Percentiles rank a stretch among this genome's conserved stretches.
Conservation (phyloP, 228 moss, liverwort and hornwort species). For the Sphagnum fallax region DNA sequence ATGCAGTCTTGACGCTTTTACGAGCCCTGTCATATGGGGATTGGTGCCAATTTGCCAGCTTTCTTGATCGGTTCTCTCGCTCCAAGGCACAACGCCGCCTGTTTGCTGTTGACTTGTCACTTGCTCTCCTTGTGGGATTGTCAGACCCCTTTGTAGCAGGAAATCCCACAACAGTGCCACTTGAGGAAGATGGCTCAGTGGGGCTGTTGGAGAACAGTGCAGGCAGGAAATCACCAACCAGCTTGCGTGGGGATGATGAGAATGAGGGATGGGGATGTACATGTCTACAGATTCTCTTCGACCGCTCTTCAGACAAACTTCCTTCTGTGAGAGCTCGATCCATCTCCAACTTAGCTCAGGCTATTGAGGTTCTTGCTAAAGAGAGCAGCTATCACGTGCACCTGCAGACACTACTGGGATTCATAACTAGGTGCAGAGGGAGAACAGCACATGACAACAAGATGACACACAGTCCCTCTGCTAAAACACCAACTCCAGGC, state of each 20-base stretch:
- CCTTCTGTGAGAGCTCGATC: conserved; percentile 43
- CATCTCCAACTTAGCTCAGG: conserved; percentile 44
- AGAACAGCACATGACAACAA: conserved; percentile 1
- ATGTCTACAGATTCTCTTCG: conserved; percentile 33
- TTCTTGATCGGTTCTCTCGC: conserved; percentile 33
- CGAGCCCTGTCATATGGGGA: conserved; percentile 15
- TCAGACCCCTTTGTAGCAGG: conserved; percentile 19
- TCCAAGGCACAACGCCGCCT: conserved; percentile 44
- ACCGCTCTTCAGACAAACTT: conserved; percentile 40
- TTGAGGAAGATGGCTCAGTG: background rate
- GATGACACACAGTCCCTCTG: background rate
- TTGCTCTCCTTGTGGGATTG: conserved; percentile 31
- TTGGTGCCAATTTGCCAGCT: conserved; percentile 27
- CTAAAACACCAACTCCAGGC: conserved; percentile 5
- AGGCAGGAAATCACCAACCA: background rate
- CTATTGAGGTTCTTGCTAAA: conserved; percentile 26
- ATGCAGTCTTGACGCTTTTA: conserved; percentile 25
- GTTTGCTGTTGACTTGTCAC: conserved; percentile 32
- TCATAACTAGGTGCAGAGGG: conserved; percentile 7
- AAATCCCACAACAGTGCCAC: background rate
- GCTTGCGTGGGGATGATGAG: conserved; percentile 2
- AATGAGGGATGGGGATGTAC: conserved; percentile 28
- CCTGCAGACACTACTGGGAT: conserved; percentile 40
- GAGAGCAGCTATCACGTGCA: conserved; percentile 23
- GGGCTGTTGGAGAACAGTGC: background rate